phyloP scores from a whole-genome alignment of 129 eudicot genomes.

The Artemisia tridentata region DNA sequence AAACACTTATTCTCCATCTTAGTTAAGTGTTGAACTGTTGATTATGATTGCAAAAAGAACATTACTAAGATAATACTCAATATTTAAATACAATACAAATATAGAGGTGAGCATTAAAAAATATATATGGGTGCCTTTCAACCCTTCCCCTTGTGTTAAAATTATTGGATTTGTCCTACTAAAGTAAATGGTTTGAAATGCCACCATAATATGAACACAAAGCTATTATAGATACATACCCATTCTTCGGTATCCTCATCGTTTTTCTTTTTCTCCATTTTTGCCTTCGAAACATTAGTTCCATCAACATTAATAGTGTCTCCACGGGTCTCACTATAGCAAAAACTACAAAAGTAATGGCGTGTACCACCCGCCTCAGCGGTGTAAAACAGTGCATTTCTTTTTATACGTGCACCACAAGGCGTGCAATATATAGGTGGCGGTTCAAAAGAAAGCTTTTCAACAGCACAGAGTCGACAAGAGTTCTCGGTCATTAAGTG shows the following conservation, averaged over 20 bases:
- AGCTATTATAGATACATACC: constrained; percentile 43
- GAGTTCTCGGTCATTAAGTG: constrained; percentile 85
- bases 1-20: too few relatives aligned
- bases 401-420: constrained; percentile 85
- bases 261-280: constrained; percentile 88
- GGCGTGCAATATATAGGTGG: constrained; percentile 89
- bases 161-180: not conserved
- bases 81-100: too few relatives aligned
- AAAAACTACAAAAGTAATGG: constrained; percentile 73
- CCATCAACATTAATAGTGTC: constrained; percentile 75
- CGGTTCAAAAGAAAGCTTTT: constrained; percentile 92
- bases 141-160: too few relatives aligned
- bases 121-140: too few relatives aligned
- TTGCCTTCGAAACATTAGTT: constrained; percentile 60
- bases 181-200: not conserved
- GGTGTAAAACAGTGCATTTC: constrained; percentile 89
- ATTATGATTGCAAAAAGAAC: too few relatives aligned
- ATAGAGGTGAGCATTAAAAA: too few relatives aligned
- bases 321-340: constrained; percentile 87
- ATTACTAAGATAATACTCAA: too few relatives aligned
- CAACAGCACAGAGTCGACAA: constrained; percentile 94
- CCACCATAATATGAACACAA: constrained; percentile 5
- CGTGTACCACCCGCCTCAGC: constrained; percentile 80
- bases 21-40: too few relatives aligned
- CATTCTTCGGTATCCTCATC: constrained; percentile 95